phyloP scores from a whole-genome alignment of 75 land plant genomes.

The Picea sitchensis region DNA sequence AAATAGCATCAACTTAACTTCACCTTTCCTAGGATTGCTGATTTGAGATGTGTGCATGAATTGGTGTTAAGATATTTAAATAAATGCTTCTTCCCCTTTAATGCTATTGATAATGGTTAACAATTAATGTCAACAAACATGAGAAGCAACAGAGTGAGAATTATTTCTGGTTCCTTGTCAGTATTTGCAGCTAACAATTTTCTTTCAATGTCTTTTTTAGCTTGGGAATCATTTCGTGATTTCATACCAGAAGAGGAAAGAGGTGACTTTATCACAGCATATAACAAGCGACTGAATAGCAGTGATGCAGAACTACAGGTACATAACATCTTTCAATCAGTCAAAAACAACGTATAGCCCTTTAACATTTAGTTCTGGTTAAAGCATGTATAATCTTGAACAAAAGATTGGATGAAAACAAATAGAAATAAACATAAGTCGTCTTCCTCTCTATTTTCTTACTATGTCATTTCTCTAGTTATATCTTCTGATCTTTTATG shows the following conservation, averaged over 20 bases:
- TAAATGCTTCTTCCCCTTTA: neutral
- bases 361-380: neutral
- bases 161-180: neutral
- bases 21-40: neutral
- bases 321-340: slow-evolving; percentile 7
- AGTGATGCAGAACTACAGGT: slow-evolving; percentile 70
- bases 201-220: slow-evolving; percentile 29
- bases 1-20: neutral
- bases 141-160: neutral
- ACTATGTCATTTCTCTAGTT: neutral
- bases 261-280: slow-evolving; percentile 63
- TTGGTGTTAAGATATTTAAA: neutral
- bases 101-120: neutral
- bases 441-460: neutral
- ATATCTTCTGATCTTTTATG: neutral
- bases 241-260: slow-evolving; percentile 89
- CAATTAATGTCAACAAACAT: too few species aligned
- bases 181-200: slow-evolving; percentile 5
- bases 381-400: neutral
- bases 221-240: slow-evolving; percentile 95
- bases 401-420: too few species aligned
- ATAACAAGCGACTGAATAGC: slow-evolving; percentile 76
- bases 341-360: neutral
- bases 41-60: neutral
- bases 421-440: too few species aligned